phyloP scores from a whole-genome alignment of 139 green algal genomes.

The Chlorella sp. region DNA sequence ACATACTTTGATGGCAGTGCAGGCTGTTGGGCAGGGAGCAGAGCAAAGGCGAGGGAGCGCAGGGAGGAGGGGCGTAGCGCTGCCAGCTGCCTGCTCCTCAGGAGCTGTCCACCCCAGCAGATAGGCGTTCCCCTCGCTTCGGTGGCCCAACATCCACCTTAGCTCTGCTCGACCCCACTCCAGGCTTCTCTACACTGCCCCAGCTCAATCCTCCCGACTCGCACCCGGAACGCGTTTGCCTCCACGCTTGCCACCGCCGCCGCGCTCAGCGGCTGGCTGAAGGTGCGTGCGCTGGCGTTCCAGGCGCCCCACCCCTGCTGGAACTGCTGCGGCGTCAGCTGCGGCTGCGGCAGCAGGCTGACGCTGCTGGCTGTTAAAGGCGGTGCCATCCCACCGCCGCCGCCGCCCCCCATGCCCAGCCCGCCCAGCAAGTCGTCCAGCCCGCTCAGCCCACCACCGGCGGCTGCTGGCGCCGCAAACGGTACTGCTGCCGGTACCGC shows the following conservation, averaged over 20 bases:
- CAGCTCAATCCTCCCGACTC: neutral
- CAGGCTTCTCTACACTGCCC: neutral
- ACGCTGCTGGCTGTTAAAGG: neutral
- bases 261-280: neutral
- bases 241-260: neutral
- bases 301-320: constrained; percentile 24
- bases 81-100: too few species aligned
- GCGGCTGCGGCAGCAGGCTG: constrained; percentile 2
- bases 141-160: too few species aligned
- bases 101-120: too few species aligned
- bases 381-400: neutral
- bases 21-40: neutral
- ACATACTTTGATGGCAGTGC: neutral
- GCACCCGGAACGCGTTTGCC: constrained; percentile 27
- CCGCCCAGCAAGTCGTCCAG: constrained; percentile 28
- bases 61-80: too few species aligned
- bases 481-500: neutral
- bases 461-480: neutral
- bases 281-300: neutral
- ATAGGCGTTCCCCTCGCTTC: too few species aligned
- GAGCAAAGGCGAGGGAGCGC: too few species aligned
- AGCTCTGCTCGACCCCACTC: too few species aligned
- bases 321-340: constrained; percentile 30
- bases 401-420: neutral
- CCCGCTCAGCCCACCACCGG: neutral